Evolutionary conservation across 106 monocot genomes (phyloP).

Genomic region (Dendrobium nobile): DNA sequence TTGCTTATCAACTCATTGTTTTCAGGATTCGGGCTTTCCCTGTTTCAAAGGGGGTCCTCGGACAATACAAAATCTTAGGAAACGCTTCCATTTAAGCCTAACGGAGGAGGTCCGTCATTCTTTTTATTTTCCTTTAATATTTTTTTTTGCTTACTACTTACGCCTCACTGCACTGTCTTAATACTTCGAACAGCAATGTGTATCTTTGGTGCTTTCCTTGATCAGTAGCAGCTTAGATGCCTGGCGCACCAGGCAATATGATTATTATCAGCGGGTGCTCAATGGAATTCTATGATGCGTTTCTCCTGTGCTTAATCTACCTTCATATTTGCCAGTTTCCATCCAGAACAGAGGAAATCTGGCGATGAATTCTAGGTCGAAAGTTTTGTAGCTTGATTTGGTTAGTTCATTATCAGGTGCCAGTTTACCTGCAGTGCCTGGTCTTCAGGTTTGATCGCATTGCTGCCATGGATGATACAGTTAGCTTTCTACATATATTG

Average conservation of each 20-base stretch:
- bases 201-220: constrained; percentile 92
- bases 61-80: constrained; percentile 94
- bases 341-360: constrained; percentile 13
- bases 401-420: background rate
- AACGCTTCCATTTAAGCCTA: constrained; percentile 91
- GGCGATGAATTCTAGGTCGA: constrained; percentile 7
- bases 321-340: constrained; percentile 8
- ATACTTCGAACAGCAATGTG: constrained; percentile 83
- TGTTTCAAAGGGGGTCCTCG: constrained; percentile 93
- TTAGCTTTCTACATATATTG: background rate
- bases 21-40: constrained; percentile 98
- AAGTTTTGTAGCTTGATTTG: background rate
- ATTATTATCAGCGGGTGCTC: constrained; percentile 94
- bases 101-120: constrained; percentile 78
- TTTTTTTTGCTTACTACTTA: background rate
- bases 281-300: constrained; percentile 84
- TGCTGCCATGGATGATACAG: background rate
- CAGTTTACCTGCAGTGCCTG: background rate
- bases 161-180: constrained; percentile 8
- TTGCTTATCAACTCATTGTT: background rate
- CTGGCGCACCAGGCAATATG: constrained; percentile 95
- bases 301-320: background rate
- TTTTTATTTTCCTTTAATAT: background rate
- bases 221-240: constrained; percentile 99
- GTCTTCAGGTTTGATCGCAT: background rate